A percentile compares a stretch with the other conserved stretches of the same genome.
These are phyloP conservation scores for Euptelea pleiosperma DNA, from an alignment of 164 flowering plant genomes.

Conservation along the genomic window DNA sequence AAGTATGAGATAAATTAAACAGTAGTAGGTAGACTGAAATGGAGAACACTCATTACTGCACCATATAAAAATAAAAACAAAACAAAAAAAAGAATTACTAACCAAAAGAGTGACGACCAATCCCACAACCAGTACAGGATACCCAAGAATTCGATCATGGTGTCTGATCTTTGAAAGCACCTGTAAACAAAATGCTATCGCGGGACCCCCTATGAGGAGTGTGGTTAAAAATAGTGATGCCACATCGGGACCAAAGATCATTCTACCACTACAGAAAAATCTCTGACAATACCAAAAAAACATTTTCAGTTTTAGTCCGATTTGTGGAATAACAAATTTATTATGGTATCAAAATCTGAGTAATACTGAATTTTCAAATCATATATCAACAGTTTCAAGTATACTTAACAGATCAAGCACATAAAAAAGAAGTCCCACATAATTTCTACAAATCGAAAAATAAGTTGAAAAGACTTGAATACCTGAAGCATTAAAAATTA, in stretches of 20 bases:
- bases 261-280: conserved; percentile 82
- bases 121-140: conserved; percentile 39
- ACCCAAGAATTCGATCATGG: conserved; percentile 16
- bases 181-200: conserved; percentile 54
- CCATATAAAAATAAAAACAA: not conserved
- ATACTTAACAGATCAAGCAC: not conserved
- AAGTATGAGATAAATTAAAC: too few relatives aligned
- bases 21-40: too few relatives aligned
- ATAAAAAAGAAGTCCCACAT: not conserved
- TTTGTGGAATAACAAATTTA: not conserved
- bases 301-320: conserved; percentile 1
- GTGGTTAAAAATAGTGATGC: conserved; percentile 56
- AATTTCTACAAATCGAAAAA: not conserved
- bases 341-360: not conserved
- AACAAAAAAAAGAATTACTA: conserved; percentile 15
- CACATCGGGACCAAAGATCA: conserved; percentile 87
- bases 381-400: not conserved
- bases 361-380: not conserved
- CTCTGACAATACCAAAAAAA: conserved; percentile 40
- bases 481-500: too few relatives aligned
- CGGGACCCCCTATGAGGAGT: conserved; percentile 61
- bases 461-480: too few relatives aligned
- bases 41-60: not conserved
- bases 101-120: conserved; percentile 55
- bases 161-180: conserved; percentile 30